Evolutionary conservation across 1,284 basidiomycete species (phyloP).

Genomic region (Moesziomyces sp.): DNA sequence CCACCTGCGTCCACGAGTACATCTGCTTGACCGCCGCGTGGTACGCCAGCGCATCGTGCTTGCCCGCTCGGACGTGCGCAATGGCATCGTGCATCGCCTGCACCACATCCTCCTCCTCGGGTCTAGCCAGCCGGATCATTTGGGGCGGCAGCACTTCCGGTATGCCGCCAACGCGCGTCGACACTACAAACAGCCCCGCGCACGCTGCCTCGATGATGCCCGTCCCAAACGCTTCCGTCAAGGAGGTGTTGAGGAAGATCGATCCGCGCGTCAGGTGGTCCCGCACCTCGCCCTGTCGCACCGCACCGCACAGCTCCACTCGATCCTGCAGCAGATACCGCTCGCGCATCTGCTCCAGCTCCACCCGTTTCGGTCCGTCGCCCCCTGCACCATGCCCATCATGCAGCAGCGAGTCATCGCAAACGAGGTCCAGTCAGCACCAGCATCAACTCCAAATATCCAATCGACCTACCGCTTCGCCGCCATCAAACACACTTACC

Average conservation of each 20-base stretch:
- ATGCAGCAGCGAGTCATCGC: background rate
- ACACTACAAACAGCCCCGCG: conserved; percentile 91
- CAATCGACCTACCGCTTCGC: too few relatives aligned
- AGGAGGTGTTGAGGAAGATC: conserved; percentile 93
- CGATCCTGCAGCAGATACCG: conserved; percentile 87
- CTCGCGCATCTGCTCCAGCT: conserved; percentile 95
- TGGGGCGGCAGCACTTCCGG: conserved; percentile 92
- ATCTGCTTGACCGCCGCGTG: conserved; percentile 82
- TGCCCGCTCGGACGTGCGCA: conserved; percentile 75
- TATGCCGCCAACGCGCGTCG: conserved; percentile 92
- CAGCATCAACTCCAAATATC: background rate
- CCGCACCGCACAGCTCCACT: conserved; percentile 85
- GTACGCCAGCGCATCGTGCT: conserved; percentile 81
- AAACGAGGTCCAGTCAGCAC: background rate
- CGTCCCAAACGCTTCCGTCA: conserved; percentile 97
- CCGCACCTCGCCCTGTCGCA: conserved; percentile 83
- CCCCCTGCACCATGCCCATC: conserved; percentile 70
- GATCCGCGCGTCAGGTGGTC: conserved; percentile 83
- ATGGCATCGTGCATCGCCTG: conserved; percentile 85
- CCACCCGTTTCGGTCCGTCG: conserved; percentile 93
- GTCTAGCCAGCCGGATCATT: conserved; percentile 92
- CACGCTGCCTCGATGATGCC: conserved; percentile 95
- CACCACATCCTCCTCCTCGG: conserved; percentile 86
- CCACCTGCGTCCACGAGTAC: conserved; percentile 88
- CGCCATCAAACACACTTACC: conserved; percentile 71